Evolutionary conservation across 768 basidiomycete species (phyloP), one percentile per base, ranked within the genome.

Genomic region (Termitomyces sp.): DNA sequence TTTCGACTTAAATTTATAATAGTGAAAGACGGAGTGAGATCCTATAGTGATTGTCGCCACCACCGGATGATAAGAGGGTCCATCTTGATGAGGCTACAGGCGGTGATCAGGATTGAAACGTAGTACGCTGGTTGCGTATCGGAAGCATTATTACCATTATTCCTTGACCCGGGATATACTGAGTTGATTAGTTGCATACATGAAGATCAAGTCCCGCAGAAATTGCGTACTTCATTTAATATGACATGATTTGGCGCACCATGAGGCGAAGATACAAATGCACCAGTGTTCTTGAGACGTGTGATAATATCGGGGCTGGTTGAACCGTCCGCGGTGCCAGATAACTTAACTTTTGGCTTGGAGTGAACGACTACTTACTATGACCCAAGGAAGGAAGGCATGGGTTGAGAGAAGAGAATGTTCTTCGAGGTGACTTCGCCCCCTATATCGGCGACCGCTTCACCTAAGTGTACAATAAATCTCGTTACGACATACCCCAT

Each of bases 41-140:
- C 88, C 87, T 57, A 97, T 73, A 14, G 94, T 94, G 51, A 98
- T 73, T n/a, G 95, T 97, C 1, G 92, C 88, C 1, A 97, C 94
- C 5, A 88, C 84, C 0, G 94, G 92, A 65, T 86, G 75, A 72
- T 96, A 98, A 18, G 86, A 82, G 2, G 93, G 88, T 0, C 95
- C 94, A 69, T 98, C 94, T 74, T 96, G 87, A 65, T 97, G 95
- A 1, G 93, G 92, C 92, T 95, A 70, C 11, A 57, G 45, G 38
- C 2, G 40, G 16, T 2, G 30, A 30, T 51, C 35, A 38, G 50
- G 43, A 41, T 6, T 3, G 14, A 38, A 26, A 7, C 9, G 22
- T 22, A 36, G 14, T 35, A 35, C 3, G 35, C 3, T 52, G 18
- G 30, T 59, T 40, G 49, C 5, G 18, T 38, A 52, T 9, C 18